phyloP scores from a whole-genome alignment of 2,329 filamentous ascomycete species.

The Calonectria ilicicola region DNA sequence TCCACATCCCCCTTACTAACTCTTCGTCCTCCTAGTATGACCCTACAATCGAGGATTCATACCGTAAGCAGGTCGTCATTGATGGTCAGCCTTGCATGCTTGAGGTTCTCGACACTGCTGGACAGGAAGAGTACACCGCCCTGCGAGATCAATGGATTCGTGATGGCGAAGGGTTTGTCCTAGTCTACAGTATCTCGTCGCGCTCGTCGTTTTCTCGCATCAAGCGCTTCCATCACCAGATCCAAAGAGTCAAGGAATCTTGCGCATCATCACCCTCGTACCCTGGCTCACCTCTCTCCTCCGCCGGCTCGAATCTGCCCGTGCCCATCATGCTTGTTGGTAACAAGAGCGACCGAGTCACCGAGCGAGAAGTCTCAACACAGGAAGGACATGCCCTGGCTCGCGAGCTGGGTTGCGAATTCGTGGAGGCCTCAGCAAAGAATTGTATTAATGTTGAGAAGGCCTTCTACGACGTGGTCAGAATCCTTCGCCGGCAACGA shows the following conservation, averaged over 20 bases:
- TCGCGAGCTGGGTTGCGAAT: constrained; percentile 93
- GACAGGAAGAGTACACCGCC: constrained; percentile 98
- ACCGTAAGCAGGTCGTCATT: constrained; percentile 91
- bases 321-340: constrained; percentile 98
- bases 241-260: constrained; percentile 96
- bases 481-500: constrained; percentile 87
- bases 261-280: constrained; percentile 81
- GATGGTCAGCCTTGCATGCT: constrained; percentile 97
- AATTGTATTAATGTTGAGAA: constrained; percentile 99
- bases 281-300: constrained; percentile 77
- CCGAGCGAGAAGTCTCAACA: constrained; percentile 94
- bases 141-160: constrained; percentile 98
- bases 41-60: constrained; percentile 89
- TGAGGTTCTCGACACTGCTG: constrained; percentile 95
- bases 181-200: constrained; percentile 98
- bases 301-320: constrained; percentile 70
- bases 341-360: constrained; percentile 97
- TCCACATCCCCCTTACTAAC: constrained; percentile 28
- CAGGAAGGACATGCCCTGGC: constrained; percentile 95
- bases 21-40: constrained; percentile 71
- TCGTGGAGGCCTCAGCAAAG: constrained; percentile 96
- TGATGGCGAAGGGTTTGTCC: constrained; percentile 95
- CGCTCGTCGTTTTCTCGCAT: constrained; percentile 95
- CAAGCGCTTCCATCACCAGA: constrained; percentile 95
- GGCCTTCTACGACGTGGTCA: constrained; percentile 97